phyloP scores from a whole-genome alignment of 169 alveolate species.

The Babesia sp. region DNA sequence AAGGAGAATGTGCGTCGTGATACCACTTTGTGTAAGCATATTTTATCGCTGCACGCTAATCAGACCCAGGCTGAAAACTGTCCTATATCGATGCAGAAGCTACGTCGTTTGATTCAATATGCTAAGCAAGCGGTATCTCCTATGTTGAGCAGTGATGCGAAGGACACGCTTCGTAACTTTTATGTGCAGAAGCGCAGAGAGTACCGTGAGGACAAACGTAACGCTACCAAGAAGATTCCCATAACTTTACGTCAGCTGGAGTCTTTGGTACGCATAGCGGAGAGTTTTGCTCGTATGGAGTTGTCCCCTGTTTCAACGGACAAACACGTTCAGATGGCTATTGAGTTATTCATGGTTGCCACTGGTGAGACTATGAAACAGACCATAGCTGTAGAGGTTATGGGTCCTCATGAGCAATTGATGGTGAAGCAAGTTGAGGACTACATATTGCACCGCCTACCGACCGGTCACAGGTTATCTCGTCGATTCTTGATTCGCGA shows the following conservation, averaged over 20 bases:
- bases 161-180: constrained; percentile 90
- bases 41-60: constrained; percentile 73
- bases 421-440: constrained; percentile 85
- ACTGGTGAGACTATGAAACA: constrained; percentile 88
- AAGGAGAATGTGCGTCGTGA: constrained; percentile 92
- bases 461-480: constrained; percentile 81
- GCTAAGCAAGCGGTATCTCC: constrained; percentile 88
- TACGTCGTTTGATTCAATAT: constrained; percentile 74
- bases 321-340: constrained; percentile 88
- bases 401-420: constrained; percentile 82
- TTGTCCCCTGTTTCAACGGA: constrained; percentile 84
- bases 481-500: constrained; percentile 78
- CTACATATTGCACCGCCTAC: constrained; percentile 77
- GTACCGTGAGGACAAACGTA: constrained; percentile 84
- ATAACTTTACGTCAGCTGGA: constrained; percentile 99
- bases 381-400: constrained; percentile 75
- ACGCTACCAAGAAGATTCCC: constrained; percentile 88
- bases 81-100: constrained; percentile 68
- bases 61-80: constrained; percentile 27
- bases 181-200: constrained; percentile 90
- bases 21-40: constrained; percentile 75
- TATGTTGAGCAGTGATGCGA: constrained; percentile 92
- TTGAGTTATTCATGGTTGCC: constrained; percentile 85
- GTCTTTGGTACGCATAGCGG: constrained; percentile 96
- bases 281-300: constrained; percentile 89